phyloP scores from a whole-genome alignment of 192 early-diverging fungal species.

The Gorgonomyces haynaldii region DNA sequence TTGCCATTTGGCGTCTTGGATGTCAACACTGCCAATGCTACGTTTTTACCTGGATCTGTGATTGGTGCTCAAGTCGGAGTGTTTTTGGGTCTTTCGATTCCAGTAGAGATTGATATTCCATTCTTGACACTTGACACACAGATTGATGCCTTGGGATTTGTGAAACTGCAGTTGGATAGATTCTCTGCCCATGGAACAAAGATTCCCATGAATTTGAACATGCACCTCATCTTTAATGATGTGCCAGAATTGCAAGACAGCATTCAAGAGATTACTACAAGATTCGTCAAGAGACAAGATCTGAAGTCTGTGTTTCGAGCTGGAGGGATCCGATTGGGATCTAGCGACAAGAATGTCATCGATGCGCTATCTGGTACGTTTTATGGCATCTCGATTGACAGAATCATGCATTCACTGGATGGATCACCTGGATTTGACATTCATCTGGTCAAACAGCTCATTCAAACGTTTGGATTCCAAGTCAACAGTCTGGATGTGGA shows the following conservation, averaged over 20 bases:
- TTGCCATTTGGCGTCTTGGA: background rate
- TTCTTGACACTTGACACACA: background rate
- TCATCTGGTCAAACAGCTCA: background rate
- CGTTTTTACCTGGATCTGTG: background rate
- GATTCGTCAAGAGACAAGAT: background rate
- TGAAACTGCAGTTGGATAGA: background rate
- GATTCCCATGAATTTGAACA: background rate
- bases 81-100: conserved; percentile 10
- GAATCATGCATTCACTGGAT: background rate
- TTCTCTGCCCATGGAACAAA: background rate
- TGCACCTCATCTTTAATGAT: background rate
- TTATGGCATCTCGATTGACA: background rate
- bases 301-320: background rate
- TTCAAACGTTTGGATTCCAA: background rate
- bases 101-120: conserved; percentile 7
- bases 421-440: background rate
- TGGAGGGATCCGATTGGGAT: background rate
- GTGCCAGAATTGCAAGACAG: too few relatives aligned
- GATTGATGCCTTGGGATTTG: background rate
- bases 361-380: too few relatives aligned
- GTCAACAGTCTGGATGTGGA: background rate
- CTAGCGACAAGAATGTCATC: too few relatives aligned
- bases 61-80: conserved; percentile 6
- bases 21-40: background rate
- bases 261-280: too few relatives aligned